Conservation (phyloP, 2,329 filamentous ascomycete species). For the Colletotrichum tropicale region DNA sequence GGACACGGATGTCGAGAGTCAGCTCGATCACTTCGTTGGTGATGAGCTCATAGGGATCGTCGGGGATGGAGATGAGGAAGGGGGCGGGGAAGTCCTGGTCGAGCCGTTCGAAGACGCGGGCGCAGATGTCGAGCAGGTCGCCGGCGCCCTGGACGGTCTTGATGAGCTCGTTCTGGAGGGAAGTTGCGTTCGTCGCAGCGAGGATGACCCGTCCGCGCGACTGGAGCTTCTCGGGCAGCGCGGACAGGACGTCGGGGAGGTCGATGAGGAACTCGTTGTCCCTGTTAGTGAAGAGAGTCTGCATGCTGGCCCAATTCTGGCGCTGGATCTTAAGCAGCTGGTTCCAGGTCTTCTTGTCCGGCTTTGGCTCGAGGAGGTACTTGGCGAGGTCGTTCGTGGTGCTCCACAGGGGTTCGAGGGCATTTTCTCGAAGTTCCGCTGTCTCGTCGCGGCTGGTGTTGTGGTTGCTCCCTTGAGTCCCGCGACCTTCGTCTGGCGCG, state of each 20-base stretch:
- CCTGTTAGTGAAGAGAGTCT: conserved; percentile 25
- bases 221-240: not conserved
- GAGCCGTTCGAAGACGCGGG: conserved; percentile 29
- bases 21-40: conserved; percentile 25
- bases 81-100: conserved; percentile 33
- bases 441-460: not conserved
- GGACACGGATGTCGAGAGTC: conserved; percentile 41
- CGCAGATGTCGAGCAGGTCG: conserved; percentile 25
- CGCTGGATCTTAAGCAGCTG: conserved; percentile 6
- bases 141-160: conserved; percentile 15
- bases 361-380: conserved; percentile 22
- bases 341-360: not conserved
- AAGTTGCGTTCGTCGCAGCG: conserved; percentile 38
- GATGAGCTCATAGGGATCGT: not conserved
- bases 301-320: conserved; percentile 28
- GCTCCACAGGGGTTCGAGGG: conserved; percentile 29
- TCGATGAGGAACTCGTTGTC: conserved; percentile 31
- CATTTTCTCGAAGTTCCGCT: conserved; percentile 7
- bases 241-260: conserved; percentile 12
- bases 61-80: conserved; percentile 26
- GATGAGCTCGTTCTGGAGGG: conserved; percentile 31
- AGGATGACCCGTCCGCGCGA: conserved; percentile 21
- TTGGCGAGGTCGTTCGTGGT: conserved; percentile 30
- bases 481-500: not conserved
- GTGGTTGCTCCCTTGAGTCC: not conserved